A percentile compares a stretch with the other conserved stretches of the same genome.
Conservation (phyloP, 179 eudicot species). For the Silene coronaria region DNA sequence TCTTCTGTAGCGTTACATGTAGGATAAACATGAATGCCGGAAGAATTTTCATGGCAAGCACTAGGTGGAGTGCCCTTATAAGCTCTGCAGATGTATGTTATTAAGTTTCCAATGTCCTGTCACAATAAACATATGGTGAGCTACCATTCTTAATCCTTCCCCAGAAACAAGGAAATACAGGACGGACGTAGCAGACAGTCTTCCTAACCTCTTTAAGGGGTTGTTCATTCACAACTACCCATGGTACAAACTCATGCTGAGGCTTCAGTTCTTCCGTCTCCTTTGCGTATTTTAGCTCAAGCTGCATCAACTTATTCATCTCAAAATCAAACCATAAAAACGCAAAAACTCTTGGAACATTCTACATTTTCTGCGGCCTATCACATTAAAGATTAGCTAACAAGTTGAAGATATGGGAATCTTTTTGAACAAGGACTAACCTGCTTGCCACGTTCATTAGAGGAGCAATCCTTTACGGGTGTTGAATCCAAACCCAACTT, state of each 20-base stretch:
- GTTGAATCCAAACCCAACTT: constrained; percentile 43
- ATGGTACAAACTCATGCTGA: constrained; percentile 38
- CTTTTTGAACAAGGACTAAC: constrained; percentile 26
- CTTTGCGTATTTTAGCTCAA: constrained; percentile 66
- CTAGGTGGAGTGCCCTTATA: constrained; percentile 13
- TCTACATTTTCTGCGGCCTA: no score
- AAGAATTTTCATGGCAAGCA: constrained; percentile 4
- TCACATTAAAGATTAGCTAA: no score
- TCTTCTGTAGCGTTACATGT: background rate
- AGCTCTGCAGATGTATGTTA: constrained; percentile 9
- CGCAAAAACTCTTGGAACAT: background rate
- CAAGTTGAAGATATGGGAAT: background rate
- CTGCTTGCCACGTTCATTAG: constrained; percentile 46
- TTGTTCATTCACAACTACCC: constrained; percentile 79
- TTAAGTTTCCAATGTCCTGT: constrained; percentile 1
- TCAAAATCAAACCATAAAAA: constrained; percentile 10
- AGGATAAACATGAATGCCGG: background rate
- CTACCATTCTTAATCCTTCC: background rate
- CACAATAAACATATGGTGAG: background rate
- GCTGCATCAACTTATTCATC: constrained; percentile 41
- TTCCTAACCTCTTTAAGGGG: constrained; percentile 65
- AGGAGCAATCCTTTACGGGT: constrained; percentile 46
- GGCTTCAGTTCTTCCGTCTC: constrained; percentile 32
- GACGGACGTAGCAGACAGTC: background rate
- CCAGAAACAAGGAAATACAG: background rate